Conservation (phyloP, 1,139 yeast species). For the Debaryomyces robertsiae region DNA sequence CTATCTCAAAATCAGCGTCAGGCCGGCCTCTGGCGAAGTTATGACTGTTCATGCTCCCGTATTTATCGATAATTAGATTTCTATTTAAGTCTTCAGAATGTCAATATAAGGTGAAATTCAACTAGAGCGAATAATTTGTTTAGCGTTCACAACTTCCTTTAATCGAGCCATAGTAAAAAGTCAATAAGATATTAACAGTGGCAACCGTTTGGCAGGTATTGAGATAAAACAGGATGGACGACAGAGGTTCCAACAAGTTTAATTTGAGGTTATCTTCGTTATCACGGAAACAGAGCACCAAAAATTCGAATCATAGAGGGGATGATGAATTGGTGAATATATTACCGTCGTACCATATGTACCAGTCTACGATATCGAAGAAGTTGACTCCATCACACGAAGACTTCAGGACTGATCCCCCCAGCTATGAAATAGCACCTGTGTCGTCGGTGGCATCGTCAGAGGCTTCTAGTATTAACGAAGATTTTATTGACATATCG, state of each 20-base stretch:
- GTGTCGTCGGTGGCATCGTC: conserved; percentile 21
- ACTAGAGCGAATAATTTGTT: no score
- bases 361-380: conserved; percentile 42
- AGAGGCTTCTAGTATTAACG: conserved; percentile 15
- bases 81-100: not conserved
- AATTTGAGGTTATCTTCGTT: conserved; percentile 21
- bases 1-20: conserved; percentile 37
- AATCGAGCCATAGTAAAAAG: not conserved
- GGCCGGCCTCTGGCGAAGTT: conserved; percentile 35
- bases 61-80: conserved; percentile 24
- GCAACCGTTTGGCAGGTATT: not conserved
- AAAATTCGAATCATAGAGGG: conserved; percentile 15
- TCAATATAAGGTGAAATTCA: no score
- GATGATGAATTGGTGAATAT: conserved; percentile 38
- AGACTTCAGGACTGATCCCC: conserved; percentile 37
- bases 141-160: no score
- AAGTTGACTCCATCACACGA: conserved; percentile 38
- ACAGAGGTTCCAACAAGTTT: conserved; percentile 17
- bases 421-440: conserved; percentile 37
- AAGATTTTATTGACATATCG: conserved; percentile 23
- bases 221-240: conserved; percentile 5
- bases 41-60: conserved; percentile 42
- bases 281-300: conserved; percentile 7
- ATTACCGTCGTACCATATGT: conserved; percentile 47
- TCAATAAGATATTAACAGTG: no score